Evolutionary conservation across 2,329 filamentous ascomycete species (phyloP).

Genomic region (Epichloe aotearoae): DNA sequence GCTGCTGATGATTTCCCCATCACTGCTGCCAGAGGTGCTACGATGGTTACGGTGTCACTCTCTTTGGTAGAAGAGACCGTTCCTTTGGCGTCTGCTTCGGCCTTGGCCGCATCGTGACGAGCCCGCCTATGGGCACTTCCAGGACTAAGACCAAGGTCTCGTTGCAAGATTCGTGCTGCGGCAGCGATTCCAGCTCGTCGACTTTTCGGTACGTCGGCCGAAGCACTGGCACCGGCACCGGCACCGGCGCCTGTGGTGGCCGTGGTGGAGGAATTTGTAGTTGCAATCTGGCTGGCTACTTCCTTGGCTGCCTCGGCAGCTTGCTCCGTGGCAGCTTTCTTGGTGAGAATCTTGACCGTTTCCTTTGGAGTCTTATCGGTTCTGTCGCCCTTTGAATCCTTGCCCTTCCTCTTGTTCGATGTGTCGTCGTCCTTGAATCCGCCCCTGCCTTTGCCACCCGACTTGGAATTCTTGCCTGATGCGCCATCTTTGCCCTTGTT

Average conservation of each 20-base stretch:
- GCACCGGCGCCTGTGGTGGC: slow-evolving; percentile 14
- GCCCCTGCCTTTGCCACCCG: slow-evolving; percentile 34
- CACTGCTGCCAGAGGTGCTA: slow-evolving; percentile 9
- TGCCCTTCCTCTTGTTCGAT: slow-evolving; percentile 52
- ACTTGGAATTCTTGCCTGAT: slow-evolving; percentile 33
- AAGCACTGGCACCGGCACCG: slow-evolving; percentile 15
- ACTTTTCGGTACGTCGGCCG: slow-evolving; percentile 28
- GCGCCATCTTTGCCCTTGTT: slow-evolving; percentile 47
- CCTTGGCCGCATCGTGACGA: slow-evolving; percentile 44
- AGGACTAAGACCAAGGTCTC: slow-evolving; percentile 51
- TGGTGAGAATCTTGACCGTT: slow-evolving; percentile 49
- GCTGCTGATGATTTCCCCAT: slow-evolving; percentile 3
- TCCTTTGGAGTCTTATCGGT: slow-evolving; percentile 40
- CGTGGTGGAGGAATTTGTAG: slow-evolving; percentile 19
- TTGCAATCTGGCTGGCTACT: slow-evolving; percentile 23
- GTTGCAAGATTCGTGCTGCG: slow-evolving; percentile 50
- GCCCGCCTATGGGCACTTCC: slow-evolving; percentile 49
- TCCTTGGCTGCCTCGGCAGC: slow-evolving; percentile 32
- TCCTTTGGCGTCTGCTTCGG: slow-evolving; percentile 33
- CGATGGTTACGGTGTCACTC: slow-evolving; percentile 7
- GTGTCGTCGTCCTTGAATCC: slow-evolving; percentile 32
- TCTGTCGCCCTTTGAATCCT: slow-evolving; percentile 45
- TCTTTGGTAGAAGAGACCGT: slow-evolving; percentile 22
- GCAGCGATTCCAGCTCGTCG: slow-evolving; percentile 48
- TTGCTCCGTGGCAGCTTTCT: slow-evolving; percentile 40